phyloP scores from a whole-genome alignment of 1,284 basidiomycete genomes.

The Fomitopsis pinicola region DNA sequence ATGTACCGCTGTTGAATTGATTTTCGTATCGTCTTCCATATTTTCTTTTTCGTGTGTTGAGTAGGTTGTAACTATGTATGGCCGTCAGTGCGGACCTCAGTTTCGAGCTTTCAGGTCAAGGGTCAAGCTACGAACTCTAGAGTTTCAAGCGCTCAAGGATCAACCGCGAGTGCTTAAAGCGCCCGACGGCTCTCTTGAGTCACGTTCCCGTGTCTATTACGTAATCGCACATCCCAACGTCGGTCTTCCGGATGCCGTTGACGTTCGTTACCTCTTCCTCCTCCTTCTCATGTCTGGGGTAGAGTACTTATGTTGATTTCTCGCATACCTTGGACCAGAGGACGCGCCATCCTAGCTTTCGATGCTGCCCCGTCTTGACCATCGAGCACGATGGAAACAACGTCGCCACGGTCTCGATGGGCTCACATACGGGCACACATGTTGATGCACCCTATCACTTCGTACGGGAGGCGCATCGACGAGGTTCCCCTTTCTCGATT shows the following conservation, averaged over 20 bases:
- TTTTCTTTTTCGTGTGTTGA: not conserved
- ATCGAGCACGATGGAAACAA: constrained; percentile 40
- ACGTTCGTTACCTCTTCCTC: too few relatives aligned
- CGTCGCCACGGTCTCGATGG: constrained; percentile 45
- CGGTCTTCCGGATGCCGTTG: too few relatives aligned
- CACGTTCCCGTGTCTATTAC: too few relatives aligned
- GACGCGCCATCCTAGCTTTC: constrained; percentile 44
- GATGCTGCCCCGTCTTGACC: constrained; percentile 21
- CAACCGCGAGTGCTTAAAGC: too few relatives aligned
- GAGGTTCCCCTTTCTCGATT: constrained; percentile 48
- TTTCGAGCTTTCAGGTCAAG: too few relatives aligned
- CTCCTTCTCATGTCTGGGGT: too few relatives aligned
- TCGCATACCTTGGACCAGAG: constrained; percentile 41
- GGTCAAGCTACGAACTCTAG: too few relatives aligned
- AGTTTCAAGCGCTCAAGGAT: too few relatives aligned
- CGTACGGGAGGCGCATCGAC: constrained; percentile 49
- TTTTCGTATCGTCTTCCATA: not conserved
- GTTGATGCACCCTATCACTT: constrained; percentile 75
- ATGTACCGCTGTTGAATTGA: constrained; percentile 10
- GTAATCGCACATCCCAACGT: too few relatives aligned
- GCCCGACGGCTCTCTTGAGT: too few relatives aligned
- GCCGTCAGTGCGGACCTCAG: too few relatives aligned
- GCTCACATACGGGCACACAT: constrained; percentile 67
- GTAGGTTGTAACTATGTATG: too few relatives aligned
- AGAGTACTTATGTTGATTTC: constrained; percentile 42